phyloP scores from a whole-genome alignment of 176 grass and related monocot genomes.

The Hordeum marinum region DNA sequence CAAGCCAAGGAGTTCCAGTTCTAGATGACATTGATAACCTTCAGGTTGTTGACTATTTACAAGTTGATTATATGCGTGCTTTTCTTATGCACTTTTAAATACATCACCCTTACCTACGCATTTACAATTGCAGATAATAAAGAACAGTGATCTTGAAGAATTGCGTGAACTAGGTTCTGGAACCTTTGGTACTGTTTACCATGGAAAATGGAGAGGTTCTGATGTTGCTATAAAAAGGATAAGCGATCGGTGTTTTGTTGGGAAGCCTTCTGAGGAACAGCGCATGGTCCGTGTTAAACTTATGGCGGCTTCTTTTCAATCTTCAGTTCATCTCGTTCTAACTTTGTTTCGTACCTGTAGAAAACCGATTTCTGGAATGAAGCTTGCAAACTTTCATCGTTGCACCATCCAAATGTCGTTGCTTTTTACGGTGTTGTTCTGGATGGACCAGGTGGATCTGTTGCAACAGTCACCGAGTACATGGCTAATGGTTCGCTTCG shows the following conservation, averaged over 20 bases:
- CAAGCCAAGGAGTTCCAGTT: conserved; percentile 44
- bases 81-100: background rate
- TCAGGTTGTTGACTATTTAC: conserved; percentile 39
- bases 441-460: conserved; percentile 77
- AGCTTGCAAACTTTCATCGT: conserved; percentile 71
- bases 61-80: background rate
- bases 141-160: conserved; percentile 94
- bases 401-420: conserved; percentile 99
- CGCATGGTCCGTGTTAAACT: conserved; percentile 52
- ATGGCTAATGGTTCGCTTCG: conserved; percentile 98
- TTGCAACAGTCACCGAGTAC: conserved; percentile 97
- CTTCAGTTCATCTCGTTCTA: background rate
- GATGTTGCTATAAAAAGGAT: conserved; percentile 99
- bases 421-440: conserved; percentile 96
- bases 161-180: conserved; percentile 91
- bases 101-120: background rate
- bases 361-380: conserved; percentile 96
- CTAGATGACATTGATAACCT: conserved; percentile 59
- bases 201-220: conserved; percentile 97
- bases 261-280: conserved; percentile 82
- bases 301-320: background rate
- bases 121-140: conserved; percentile 67
- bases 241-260: conserved; percentile 89
- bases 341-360: conserved; percentile 33
- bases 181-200: conserved; percentile 93